Conservation (phyloP, 2,329 filamentous ascomycete genomes). For the Stachybotrys elegans region DNA sequence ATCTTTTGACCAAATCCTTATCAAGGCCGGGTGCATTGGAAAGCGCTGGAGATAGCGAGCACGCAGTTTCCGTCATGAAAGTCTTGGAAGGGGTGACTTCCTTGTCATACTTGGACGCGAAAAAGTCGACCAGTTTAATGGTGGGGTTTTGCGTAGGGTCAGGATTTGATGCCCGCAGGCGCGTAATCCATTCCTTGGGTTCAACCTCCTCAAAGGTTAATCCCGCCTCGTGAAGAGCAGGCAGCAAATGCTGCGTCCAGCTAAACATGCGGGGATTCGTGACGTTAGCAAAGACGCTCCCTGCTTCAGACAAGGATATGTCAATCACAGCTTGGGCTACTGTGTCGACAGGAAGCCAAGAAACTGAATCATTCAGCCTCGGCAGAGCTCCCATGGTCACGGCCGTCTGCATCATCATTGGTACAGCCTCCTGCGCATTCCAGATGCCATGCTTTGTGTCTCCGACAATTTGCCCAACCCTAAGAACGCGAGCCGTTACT, state of each 20-base stretch:
- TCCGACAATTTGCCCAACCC: constrained; percentile 45
- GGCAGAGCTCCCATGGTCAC: constrained; percentile 41
- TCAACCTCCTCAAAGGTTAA: constrained; percentile 38
- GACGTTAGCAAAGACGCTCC: constrained; percentile 39
- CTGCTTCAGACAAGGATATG: constrained; percentile 23
- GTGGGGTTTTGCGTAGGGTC: constrained; percentile 43
- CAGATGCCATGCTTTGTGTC: constrained; percentile 41
- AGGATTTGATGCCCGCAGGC: constrained; percentile 34
- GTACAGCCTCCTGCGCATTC: constrained; percentile 46
- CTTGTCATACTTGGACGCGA: constrained; percentile 28
- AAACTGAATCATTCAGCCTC: constrained; percentile 34
- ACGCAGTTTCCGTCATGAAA: constrained; percentile 31
- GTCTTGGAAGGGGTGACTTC: constrained; percentile 38
- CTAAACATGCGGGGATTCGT: constrained; percentile 40
- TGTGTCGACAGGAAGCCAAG: constrained; percentile 38
- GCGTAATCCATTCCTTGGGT: constrained; percentile 34
- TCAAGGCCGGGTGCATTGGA: constrained; percentile 29
- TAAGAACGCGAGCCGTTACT: constrained; percentile 29
- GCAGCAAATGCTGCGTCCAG: constrained; percentile 46
- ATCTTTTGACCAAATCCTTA: constrained; percentile 30
- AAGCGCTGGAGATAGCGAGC: constrained; percentile 38
- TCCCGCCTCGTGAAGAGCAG: constrained; percentile 35
- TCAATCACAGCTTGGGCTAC: constrained; percentile 33
- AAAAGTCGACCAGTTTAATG: constrained; percentile 49
- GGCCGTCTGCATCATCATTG: constrained; percentile 44